Base-by-base conservation (phyloP, 305 asterid species). In the Fraxinus floribunda region DNA sequence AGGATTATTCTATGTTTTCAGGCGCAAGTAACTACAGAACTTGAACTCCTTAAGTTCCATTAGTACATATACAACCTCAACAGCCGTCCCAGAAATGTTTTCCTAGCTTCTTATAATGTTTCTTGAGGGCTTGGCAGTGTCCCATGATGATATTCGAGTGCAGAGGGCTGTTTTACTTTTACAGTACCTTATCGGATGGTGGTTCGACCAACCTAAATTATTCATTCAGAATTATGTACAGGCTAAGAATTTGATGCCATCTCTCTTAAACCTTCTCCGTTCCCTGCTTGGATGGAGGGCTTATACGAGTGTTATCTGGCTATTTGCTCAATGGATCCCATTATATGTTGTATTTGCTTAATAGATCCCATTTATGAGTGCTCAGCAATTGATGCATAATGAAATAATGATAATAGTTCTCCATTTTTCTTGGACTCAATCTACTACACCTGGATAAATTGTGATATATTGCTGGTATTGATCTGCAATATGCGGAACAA, bases 391-490 rank as follows among this genome's bases (percentile, higher is more conserved):
- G 41, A 70, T 70, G 39, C 75, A 11, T 9, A 30, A 6, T 29
- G 38, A 70, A 55, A 55, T 52, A 52, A 52, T 30, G 8, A 8
- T 4, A 29, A 13, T 13, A 11, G 4, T 29, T 68, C 9, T 68
- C 35, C 75, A 68, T 24, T 68, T 68, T 68, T 68, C 75, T 68
- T 68, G 74, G 18, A 68, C 75, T 68, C 38, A 68, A 68, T 66
- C 36, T 29, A 68, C 74, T 9, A 3, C 35, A 60, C 11, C 16
- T 22, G 35, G 35, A 29, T 68, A 62, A 62, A 62, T 68, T 68
- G 74, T 29, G 74, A 68, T 3, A 26, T 9, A 68, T 20, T 18
- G 30, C n/a, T 0, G 55, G 13, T 46, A 13, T 46, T 13, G n/a
- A 11, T 46, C 55, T 13, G 55, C 55, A 46, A 11, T 9, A 39